Percentiles rank a stretch among this genome's conserved stretches.
Evolutionary conservation across 2,329 filamentous ascomycete genomes (phyloP).

Genomic region (Aspergillus floridensis): DNA sequence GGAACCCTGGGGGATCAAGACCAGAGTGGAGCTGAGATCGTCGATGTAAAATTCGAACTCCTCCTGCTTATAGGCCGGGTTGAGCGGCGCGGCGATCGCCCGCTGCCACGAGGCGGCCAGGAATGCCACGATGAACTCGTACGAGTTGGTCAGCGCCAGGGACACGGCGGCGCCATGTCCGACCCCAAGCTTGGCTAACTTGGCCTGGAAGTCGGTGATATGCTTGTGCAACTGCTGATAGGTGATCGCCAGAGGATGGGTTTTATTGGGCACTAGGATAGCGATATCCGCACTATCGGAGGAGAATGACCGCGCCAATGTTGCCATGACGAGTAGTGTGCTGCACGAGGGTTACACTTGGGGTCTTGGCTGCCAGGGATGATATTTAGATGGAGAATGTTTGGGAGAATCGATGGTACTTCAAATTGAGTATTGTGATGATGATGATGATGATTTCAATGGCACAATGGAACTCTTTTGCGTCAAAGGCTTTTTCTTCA

Average conservation of each 20-base stretch:
- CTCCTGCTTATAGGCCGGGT: constrained; percentile 82
- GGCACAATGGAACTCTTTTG: too few species aligned
- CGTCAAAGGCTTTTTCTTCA: too few species aligned
- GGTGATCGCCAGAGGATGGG: constrained; percentile 62
- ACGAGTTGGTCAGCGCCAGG: constrained; percentile 79
- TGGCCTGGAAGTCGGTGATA: constrained; percentile 69
- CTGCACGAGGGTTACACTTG: constrained; percentile 4
- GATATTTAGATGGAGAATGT: too few species aligned
- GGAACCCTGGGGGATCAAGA: constrained; percentile 71
- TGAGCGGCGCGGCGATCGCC: constrained; percentile 79
- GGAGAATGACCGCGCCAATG: constrained; percentile 58
- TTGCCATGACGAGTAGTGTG: constrained; percentile 45
- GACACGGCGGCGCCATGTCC: constrained; percentile 69
- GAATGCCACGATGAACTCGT: constrained; percentile 85
- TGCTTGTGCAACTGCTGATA: constrained; percentile 67
- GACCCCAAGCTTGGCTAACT: constrained; percentile 73
- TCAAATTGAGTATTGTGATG: not conserved
- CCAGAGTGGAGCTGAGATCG: constrained; percentile 75
- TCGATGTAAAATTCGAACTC: constrained; percentile 93
- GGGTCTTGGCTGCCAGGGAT: constrained; percentile 14
- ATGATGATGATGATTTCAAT: not conserved
- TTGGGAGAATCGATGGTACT: not conserved
- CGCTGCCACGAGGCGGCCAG: constrained; percentile 83
- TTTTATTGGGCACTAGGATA: constrained; percentile 69
- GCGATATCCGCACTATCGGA: constrained; percentile 55